These are phyloP conservation scores for Metschnikowia shivogae DNA, from an alignment of 805 yeast species.

Conservation along the genomic window DNA sequence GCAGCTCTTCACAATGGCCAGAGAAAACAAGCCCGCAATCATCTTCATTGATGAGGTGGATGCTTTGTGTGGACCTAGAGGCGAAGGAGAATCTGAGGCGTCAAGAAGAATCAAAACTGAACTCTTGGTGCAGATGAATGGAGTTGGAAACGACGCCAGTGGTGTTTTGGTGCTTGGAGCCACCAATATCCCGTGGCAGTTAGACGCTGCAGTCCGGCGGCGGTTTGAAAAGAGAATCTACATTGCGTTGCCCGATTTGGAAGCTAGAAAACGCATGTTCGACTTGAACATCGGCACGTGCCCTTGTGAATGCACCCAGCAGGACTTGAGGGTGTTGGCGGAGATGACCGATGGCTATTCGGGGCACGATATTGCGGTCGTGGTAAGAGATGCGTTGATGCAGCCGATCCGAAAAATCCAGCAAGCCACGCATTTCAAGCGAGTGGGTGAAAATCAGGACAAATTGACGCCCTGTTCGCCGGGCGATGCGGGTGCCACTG, in stretches of 20 bases:
- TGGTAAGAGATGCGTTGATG: constrained; percentile 96
- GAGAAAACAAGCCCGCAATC: constrained; percentile 93
- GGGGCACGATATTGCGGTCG: constrained; percentile 95
- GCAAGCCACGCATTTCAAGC: constrained; percentile 90
- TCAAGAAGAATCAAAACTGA: constrained; percentile 95
- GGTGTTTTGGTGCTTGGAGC: constrained; percentile 97
- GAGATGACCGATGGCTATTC: constrained; percentile 96
- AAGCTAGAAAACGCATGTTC: constrained; percentile 90
- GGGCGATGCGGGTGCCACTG: constrained; percentile 82
- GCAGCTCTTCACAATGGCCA: constrained; percentile 91
- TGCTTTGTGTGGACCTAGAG: constrained; percentile 96
- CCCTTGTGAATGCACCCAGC: constrained; percentile 70
- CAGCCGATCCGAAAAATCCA: constrained; percentile 95
- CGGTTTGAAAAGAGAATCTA: constrained; percentile 94
- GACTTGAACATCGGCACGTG: constrained; percentile 88
- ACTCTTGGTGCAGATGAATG: constrained; percentile 95
- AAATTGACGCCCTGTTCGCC: constrained; percentile 93
- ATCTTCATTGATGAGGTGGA: constrained; percentile 98
- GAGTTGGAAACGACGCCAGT: constrained; percentile 90
- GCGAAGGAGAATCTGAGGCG: constrained; percentile 97
- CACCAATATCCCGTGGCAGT: constrained; percentile 97
- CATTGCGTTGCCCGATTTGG: constrained; percentile 91
- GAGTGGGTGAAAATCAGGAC: constrained; percentile 41
- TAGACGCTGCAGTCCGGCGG: constrained; percentile 95
- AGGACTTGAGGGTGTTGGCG: constrained; percentile 74